Evolutionary conservation across 345 rosid genomes (phyloP).

Genomic region (Citrus medica): DNA sequence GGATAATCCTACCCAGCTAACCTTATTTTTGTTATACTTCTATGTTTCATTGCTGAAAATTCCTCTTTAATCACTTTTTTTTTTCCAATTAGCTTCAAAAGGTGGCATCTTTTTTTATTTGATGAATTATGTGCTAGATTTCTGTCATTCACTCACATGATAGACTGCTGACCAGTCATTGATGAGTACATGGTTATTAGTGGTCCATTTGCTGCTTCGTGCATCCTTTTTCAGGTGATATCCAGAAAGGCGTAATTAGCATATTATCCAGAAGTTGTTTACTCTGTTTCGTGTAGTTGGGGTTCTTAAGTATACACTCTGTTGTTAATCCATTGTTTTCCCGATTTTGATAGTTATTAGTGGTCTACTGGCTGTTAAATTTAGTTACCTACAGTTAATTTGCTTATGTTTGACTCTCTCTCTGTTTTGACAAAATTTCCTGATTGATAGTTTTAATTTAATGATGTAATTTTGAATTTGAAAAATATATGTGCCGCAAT

Average conservation of each 20-base stretch:
- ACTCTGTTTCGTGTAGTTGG: background rate
- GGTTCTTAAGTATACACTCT: background rate
- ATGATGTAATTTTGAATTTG: background rate
- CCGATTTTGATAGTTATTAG: background rate
- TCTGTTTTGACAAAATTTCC: background rate
- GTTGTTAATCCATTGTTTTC: background rate
- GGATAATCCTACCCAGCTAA: background rate
- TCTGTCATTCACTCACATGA: background rate
- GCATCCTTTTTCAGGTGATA: background rate
- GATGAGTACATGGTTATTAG: background rate
- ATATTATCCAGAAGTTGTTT: background rate
- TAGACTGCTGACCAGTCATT: background rate
- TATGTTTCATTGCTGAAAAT: background rate
- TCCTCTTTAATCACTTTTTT: background rate
- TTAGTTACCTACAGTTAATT: background rate
- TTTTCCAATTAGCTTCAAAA: background rate
- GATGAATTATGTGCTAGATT: background rate
- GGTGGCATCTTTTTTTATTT: background rate
- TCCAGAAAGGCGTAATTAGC: background rate
- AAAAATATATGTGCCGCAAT: background rate
- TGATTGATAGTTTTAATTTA: background rate
- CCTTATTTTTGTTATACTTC: background rate
- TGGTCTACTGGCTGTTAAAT: background rate
- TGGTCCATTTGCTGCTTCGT: background rate
- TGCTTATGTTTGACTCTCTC: background rate